phyloP scores from a whole-genome alignment of 345 rosid species.

The Raphanus sativus region DNA sequence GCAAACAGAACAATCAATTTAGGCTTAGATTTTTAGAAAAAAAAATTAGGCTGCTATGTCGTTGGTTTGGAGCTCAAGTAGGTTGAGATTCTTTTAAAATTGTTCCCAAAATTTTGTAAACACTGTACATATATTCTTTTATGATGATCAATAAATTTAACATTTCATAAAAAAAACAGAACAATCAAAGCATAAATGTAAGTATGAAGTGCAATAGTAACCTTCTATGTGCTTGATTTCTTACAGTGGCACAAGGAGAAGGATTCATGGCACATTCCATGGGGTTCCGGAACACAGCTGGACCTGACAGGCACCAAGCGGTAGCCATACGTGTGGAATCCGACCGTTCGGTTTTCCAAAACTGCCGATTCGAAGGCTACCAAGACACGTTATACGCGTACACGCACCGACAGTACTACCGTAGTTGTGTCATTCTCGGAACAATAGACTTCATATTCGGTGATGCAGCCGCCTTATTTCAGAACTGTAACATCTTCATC shows the following conservation, averaged over 20 bases:
- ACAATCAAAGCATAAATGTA: no score
- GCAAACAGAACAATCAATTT: no score
- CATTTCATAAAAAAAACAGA: no score
- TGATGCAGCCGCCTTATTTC: slow-evolving; percentile 75
- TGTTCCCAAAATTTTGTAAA: no score
- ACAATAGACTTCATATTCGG: slow-evolving; percentile 89
- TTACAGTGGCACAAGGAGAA: slow-evolving; percentile 60
- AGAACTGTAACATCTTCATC: slow-evolving; percentile 61
- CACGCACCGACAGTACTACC: slow-evolving; percentile 79
- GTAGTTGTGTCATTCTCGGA: slow-evolving; percentile 67
- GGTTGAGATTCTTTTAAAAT: no score
- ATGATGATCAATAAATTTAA: no score
- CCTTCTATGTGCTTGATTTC: not conserved
- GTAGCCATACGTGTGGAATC: slow-evolving; percentile 75
- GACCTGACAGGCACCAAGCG: slow-evolving; percentile 67
- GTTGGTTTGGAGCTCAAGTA: no score
- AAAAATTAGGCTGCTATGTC: no score
- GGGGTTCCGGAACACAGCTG: slow-evolving; percentile 91
- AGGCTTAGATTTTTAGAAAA: no score
- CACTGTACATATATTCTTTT: no score
- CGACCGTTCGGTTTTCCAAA: slow-evolving; percentile 61
- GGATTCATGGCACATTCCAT: slow-evolving; percentile 69
- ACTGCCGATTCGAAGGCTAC: slow-evolving; percentile 79
- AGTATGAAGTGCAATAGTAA: not conserved
- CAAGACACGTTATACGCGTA: slow-evolving; percentile 73